Evolutionary conservation across 73 alveolate species (phyloP), one percentile per base, ranked within the genome.

Genomic region (Paramecium sonneborni): DNA sequence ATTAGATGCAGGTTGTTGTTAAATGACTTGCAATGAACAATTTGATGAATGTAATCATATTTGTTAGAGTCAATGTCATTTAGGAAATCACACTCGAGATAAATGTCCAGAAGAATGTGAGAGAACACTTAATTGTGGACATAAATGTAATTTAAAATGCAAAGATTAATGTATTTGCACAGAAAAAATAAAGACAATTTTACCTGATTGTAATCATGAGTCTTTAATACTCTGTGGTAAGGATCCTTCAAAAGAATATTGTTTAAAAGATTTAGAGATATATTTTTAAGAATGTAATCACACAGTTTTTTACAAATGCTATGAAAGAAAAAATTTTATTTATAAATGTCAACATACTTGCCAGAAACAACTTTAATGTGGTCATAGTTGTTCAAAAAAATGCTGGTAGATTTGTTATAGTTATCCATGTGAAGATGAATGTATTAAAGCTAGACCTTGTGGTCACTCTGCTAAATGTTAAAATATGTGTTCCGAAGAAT

Each of bases 301-400:
- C 94, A 93, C 11, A 95, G 98, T 82, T 41, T 8, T 95, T 95
- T 6, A 97, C 93, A 87, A 4, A 6, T 1, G 88, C n/a, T 26
- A 76, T 37, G 5, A 76, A 76, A 20, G 62, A 9, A 11, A 1
- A 3, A 3, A 37, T 55, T 15, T 9, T 32, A 8, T 8, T 8
- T 1, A 28, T 35, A 0, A 12, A 1, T 76, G 88, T 24, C 1
- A 26, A 34, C 26, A 52, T 15, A 1, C 5, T 15, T 85, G 92
- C 30, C 62, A 23, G 6, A 43, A 76, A 57, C 2, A 32, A 20
- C 56, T 93, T 1, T 55, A 14, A 43, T 93, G 96, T 85, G 96
- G 96, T 11, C 99, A 96, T 88, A 39, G 86, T 23, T 94, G 97
- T 89, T 84, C 93, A 24, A 92, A 87, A 72, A 74, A 52, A 55